These are phyloP conservation scores for Cercospora sojina DNA, from an alignment of 2,329 filamentous ascomycete species.

Conservation along the genomic window DNA sequence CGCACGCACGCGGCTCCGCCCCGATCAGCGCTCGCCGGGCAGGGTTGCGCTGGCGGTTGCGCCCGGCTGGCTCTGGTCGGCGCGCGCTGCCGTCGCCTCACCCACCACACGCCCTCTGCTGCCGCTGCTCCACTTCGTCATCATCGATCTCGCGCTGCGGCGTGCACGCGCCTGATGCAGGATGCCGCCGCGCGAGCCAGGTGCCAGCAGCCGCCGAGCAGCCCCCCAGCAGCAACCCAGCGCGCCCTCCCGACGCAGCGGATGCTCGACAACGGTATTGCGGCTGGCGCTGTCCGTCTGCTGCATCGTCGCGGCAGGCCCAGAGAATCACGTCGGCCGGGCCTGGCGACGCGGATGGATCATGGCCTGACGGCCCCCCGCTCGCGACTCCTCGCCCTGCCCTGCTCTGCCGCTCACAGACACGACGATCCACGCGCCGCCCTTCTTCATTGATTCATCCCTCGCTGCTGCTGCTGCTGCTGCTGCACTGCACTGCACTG, in stretches of 20 bases:
- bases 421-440: not conserved
- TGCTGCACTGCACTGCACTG: not conserved
- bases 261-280: slow-evolving; percentile 12
- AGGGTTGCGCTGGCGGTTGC: no score
- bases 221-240: not conserved
- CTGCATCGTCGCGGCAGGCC: slow-evolving; percentile 13
- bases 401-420: not conserved
- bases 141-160: not conserved
- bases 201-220: no score
- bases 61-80: not conserved
- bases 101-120: not conserved
- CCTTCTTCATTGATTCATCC: not conserved
- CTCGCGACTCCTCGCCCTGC: not conserved
- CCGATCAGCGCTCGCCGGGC: no score
- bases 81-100: slow-evolving; percentile 3
- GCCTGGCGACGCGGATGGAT: not conserved
- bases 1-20: not conserved
- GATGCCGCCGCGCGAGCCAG: slow-evolving; percentile 1
- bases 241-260: slow-evolving; percentile 9
- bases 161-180: not conserved
- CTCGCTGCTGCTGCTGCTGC: not conserved
- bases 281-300: slow-evolving; percentile 16
- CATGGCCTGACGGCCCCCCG: slow-evolving; percentile 9
- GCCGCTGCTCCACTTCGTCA: not conserved
- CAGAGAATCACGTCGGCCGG: slow-evolving; percentile 13